Evolutionary conservation across 2,329 filamentous ascomycete genomes (phyloP), one percentile per base, ranked within the genome.

Genomic region (Tolypocladium nubicola): DNA sequence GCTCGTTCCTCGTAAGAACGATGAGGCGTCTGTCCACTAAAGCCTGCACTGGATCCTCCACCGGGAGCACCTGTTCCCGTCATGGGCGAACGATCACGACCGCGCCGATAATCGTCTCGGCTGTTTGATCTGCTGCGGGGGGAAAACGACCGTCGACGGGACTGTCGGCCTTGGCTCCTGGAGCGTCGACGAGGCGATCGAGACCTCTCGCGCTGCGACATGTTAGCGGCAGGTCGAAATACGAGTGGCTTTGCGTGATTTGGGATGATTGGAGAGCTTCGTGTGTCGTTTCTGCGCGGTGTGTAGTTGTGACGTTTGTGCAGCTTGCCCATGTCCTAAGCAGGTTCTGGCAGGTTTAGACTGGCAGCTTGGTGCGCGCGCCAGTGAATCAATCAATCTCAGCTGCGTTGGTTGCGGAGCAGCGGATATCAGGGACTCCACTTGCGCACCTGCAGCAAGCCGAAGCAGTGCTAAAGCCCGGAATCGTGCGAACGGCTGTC

Each of bases 1-100:
- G 84, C 79, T 68, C 91, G 86, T 69, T 96, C 91, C 74, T 97
- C 93, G 75, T 85, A 89, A 58, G 85, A 86, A 75, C 92, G 86
- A 73, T 87, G 84, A 67, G 83, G 81, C 68, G 66, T 62, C 61
- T 73, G 72, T 63, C 81, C 82, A 72, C 81, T 83, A 75, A 84
- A 88, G 67, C 79, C 80, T 69, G 80, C 76, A 71, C 82, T 84
- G 75, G 86, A 81, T 79, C 86, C 88, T 81, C 86, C 88, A 71
- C 84, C 77, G 61, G 80, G 72, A 70, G 85, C 79, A 71, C 84
- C 86, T 75, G 86, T 80, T 71, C 80, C 86, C 78, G 86, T 88
- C 86, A 95, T 92, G 76, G 90, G 91, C 74, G 88, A 94, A 72
- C 89, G 88, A 73, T 81, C 88, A 82, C 71, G 86, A 69, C 78